phyloP scores from a whole-genome alignment of 1,139 yeast species.

The Saccharomyces hybrid region DNA sequence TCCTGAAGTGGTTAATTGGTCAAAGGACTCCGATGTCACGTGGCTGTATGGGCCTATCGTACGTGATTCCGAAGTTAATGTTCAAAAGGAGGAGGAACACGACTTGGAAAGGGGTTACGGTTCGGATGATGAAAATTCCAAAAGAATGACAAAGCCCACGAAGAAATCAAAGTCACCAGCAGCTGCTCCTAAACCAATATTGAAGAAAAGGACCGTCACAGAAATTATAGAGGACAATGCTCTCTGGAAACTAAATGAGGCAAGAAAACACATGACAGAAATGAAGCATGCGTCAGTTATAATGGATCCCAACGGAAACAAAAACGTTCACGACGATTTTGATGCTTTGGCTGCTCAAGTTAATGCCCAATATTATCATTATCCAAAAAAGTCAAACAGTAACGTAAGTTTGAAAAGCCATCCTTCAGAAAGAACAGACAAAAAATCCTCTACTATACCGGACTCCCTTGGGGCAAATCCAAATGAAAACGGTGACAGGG shows the following conservation, averaged over 20 bases:
- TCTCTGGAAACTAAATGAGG: slow-evolving; percentile 31
- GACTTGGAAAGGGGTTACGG: slow-evolving; percentile 27
- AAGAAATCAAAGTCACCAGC: slow-evolving; percentile 10
- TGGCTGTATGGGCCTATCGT: slow-evolving; percentile 67
- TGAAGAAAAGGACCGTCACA: slow-evolving; percentile 72
- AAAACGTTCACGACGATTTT: slow-evolving; percentile 38
- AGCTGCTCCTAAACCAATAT: slow-evolving; percentile 52
- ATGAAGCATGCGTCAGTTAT: slow-evolving; percentile 20
- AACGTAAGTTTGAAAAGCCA: background rate
- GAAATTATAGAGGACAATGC: slow-evolving; percentile 44
- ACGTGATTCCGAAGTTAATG: slow-evolving; percentile 12
- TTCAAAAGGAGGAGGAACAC: slow-evolving; percentile 4
- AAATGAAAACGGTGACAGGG: background rate
- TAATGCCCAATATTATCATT: slow-evolving; percentile 44
- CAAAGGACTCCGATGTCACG: slow-evolving; percentile 71
- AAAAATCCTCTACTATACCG: background rate
- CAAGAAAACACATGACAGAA: slow-evolving; percentile 29
- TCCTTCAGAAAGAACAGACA: background rate
- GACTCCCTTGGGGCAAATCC: background rate
- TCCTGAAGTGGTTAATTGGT: slow-evolving; percentile 73
- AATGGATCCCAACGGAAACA: slow-evolving; percentile 21
- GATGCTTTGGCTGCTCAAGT: slow-evolving; percentile 53
- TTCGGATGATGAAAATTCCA: slow-evolving; percentile 39
- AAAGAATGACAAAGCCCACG: slow-evolving; percentile 8
- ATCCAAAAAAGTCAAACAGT: background rate